phyloP scores from a whole-genome alignment of 331 rosid species.

The Telfairia occidentalis region DNA sequence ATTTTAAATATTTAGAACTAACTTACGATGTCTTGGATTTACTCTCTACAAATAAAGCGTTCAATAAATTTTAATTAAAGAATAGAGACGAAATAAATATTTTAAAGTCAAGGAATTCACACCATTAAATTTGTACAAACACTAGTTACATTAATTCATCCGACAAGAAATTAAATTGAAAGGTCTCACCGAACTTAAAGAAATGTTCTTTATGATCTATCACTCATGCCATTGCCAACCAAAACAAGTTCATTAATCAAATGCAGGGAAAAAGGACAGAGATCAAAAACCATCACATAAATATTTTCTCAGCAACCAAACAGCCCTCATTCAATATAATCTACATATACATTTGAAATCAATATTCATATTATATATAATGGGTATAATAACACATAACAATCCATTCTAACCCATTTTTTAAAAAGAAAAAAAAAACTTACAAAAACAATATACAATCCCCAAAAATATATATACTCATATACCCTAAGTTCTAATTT shows the following conservation, averaged over 20 bases:
- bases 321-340: not conserved
- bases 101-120: not conserved
- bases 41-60: no score
- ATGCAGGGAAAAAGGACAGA: not conserved
- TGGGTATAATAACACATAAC: conserved; percentile 7
- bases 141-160: not conserved
- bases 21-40: no score
- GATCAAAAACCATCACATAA: not conserved
- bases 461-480: conserved; percentile 14
- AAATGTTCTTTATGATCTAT: not conserved
- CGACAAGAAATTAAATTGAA: not conserved
- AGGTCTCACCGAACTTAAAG: not conserved
- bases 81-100: not conserved
- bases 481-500: not conserved
- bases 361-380: conserved; percentile 6
- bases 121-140: not conserved
- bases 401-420: conserved; percentile 6
- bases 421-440: not conserved
- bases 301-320: not conserved
- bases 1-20: not conserved
- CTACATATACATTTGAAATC: not conserved
- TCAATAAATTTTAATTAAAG: not conserved
- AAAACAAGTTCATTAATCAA: not conserved
- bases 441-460: conserved; percentile 15
- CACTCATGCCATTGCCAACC: not conserved